Evolutionary conservation across 768 basidiomycete genomes (phyloP), one percentile per base, ranked within the genome.

Genomic region (Phylloporus sp.): DNA sequence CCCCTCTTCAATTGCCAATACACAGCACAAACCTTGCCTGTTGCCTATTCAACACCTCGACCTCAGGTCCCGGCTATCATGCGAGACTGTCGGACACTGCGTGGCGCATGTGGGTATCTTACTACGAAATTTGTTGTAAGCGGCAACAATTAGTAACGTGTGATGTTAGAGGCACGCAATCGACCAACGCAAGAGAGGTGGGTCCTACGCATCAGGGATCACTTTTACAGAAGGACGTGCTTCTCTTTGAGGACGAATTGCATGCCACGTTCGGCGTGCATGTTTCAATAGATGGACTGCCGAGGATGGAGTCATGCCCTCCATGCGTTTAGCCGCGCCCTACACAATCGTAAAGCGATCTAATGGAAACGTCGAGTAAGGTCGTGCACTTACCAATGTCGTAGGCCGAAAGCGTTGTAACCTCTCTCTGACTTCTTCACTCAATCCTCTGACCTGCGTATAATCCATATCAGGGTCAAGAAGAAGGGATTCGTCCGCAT

Each of bases 321-420:
- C 91, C 81, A 94, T 91, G 22, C 91, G 73, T 64, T 91, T 92
- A 14, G 87, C 92, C 4, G 86, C 86, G n/a, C 91, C 91, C 90
- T 92, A n/a, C 24, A 44, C 5, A 3, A 38, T 40, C 2, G 22
- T 26, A 27, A 10, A 49, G 35, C 20, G 11, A 47, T 48, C 42
- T 38, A 46, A 27, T 11, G 7, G 36, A 8, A 23, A 27, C n/a
- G n/a, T 33, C 27, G 22, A 35, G 17, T 0, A 14, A 5, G 5
- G 2, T 17, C 42, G 3, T 62, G 72, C 22, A 54, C 55, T 47
- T 14, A 83, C 89, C 44, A 93, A 76, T 9, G 80, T 90, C 14
- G 74, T 72, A 1, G 92, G 92, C 40, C 77, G 68, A 2, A 84
- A 76, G 5, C 58, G 66, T 35, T 65, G 70, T 27, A 95, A 65